Percentiles rank a stretch among this genome's conserved stretches.
phyloP scores from a whole-genome alignment of 345 rosid genomes.

The Raphanus raphanistrum region DNA sequence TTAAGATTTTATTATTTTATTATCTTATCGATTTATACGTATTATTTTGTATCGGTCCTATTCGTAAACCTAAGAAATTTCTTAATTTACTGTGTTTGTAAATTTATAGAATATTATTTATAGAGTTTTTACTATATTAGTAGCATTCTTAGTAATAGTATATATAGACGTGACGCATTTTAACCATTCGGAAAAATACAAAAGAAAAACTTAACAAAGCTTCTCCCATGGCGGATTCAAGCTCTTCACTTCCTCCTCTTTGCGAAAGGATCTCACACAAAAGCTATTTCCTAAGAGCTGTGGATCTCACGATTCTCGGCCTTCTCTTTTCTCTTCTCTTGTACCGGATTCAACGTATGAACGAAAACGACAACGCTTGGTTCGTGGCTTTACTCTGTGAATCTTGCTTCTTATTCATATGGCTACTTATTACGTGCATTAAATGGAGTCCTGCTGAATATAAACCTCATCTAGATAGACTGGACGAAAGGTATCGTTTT shows the following conservation, averaged over 20 bases:
- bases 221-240: conserved; percentile 17
- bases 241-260: conserved; percentile 8
- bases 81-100: too few species aligned
- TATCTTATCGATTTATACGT: too few species aligned
- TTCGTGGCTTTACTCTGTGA: conserved; percentile 45
- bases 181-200: background rate
- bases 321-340: conserved; percentile 2
- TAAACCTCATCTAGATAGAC: conserved; percentile 46
- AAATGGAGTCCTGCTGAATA: conserved; percentile 57
- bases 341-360: conserved; percentile 2
- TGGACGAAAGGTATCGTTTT: conserved; percentile 35
- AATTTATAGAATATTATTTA: too few species aligned
- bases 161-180: background rate
- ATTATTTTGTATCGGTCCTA: too few species aligned
- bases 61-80: too few species aligned
- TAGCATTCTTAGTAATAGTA: background rate
- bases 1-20: too few species aligned
- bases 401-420: conserved; percentile 32
- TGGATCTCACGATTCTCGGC: conserved; percentile 8
- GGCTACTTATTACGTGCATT: conserved; percentile 41
- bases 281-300: conserved; percentile 2
- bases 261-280: conserved; percentile 17
- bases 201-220: background rate
- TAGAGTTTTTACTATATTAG: background rate
- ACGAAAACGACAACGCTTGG: conserved; percentile 47